Conservation (phyloP, 805 yeast genomes). For the Barnettozyma californica region DNA sequence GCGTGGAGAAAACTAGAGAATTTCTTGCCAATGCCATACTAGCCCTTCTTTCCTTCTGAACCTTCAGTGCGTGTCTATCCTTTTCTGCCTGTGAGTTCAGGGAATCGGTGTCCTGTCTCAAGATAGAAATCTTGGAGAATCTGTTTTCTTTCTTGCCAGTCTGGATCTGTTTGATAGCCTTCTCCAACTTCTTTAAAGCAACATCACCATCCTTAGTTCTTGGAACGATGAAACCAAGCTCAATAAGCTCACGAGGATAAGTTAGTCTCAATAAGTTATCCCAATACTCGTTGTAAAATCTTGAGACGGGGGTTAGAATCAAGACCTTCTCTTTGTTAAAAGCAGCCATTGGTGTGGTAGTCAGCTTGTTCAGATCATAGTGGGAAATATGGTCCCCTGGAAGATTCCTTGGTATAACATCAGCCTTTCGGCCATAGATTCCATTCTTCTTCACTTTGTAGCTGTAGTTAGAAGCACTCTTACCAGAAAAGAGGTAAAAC, state of each 20-base stretch:
- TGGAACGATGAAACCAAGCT: slow-evolving; percentile 90
- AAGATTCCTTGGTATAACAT: slow-evolving; percentile 53
- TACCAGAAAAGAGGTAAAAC: slow-evolving; percentile 38
- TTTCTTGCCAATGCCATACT: slow-evolving; percentile 94
- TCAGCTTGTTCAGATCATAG: slow-evolving; percentile 76
- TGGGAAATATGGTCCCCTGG: slow-evolving; percentile 76
- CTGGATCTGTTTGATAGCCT: slow-evolving; percentile 70
- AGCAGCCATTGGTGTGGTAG: slow-evolving; percentile 66
- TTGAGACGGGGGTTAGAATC: slow-evolving; percentile 85
- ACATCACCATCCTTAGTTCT: slow-evolving; percentile 74
- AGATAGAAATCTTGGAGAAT: slow-evolving; percentile 78
- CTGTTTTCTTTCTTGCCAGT: slow-evolving; percentile 54
- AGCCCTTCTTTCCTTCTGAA: slow-evolving; percentile 83
- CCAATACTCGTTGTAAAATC: slow-evolving; percentile 86
- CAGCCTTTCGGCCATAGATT: slow-evolving; percentile 39
- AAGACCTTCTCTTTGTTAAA: slow-evolving; percentile 77
- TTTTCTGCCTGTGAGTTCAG: slow-evolving; percentile 72
- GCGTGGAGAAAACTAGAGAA: slow-evolving; percentile 80
- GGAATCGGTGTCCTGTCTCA: slow-evolving; percentile 86
- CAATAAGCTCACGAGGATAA: slow-evolving; percentile 81
- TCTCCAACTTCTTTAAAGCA: slow-evolving; percentile 67
- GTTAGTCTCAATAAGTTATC: slow-evolving; percentile 64
- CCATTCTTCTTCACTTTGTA: slow-evolving; percentile 25
- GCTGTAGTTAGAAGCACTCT: slow-evolving; percentile 24
- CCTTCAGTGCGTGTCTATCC: slow-evolving; percentile 82